Percentiles rank a stretch among this genome's conserved stretches.
phyloP scores from a whole-genome alignment of 495 filamentous ascomycete species.

The Penicillium diatomitis region DNA sequence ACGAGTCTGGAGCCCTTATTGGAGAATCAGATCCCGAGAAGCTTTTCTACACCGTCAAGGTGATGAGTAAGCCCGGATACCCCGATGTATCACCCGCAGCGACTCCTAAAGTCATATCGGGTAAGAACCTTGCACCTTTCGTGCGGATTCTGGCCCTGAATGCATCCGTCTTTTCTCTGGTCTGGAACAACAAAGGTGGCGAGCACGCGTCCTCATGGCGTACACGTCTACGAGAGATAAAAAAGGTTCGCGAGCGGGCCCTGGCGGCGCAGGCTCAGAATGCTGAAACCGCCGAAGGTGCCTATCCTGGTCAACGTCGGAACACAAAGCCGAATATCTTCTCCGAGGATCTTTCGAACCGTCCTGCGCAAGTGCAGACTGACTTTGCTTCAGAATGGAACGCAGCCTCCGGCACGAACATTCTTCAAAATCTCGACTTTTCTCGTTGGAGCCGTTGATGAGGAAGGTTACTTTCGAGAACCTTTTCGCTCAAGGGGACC shows the following conservation, averaged over 20 bases:
- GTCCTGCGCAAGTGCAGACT: conserved; percentile 14
- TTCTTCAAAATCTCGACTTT: conserved; percentile 36
- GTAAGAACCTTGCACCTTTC: conserved; percentile 70
- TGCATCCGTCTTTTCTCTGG: conserved; percentile 82
- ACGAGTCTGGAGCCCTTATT: conserved; percentile 15
- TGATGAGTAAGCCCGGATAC: conserved; percentile 75
- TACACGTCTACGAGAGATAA: conserved; percentile 76
- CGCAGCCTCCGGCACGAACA: conserved; percentile 29
- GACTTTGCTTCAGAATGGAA: conserved; percentile 36
- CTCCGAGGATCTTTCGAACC: conserved; percentile 31
- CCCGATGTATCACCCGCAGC: conserved; percentile 84
- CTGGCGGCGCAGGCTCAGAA: conserved; percentile 24
- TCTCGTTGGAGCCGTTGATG: conserved; percentile 34
- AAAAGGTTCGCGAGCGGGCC: conserved; percentile 59
- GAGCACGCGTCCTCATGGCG: conserved; percentile 89
- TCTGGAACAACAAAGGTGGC: conserved; percentile 76
- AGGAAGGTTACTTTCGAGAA: too few relatives aligned
- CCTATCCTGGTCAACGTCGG: conserved; percentile 35
- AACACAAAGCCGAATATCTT: conserved; percentile 39
- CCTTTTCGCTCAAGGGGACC: not conserved
- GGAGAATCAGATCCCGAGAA: conserved; percentile 27
- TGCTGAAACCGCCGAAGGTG: conserved; percentile 26
- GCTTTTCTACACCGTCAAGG: conserved; percentile 73
- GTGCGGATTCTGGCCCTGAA: conserved; percentile 87
- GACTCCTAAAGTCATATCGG: conserved; percentile 76